Conservation (phyloP, 495 filamentous ascomycete genomes). For the Venustampulla echinocandica region DNA sequence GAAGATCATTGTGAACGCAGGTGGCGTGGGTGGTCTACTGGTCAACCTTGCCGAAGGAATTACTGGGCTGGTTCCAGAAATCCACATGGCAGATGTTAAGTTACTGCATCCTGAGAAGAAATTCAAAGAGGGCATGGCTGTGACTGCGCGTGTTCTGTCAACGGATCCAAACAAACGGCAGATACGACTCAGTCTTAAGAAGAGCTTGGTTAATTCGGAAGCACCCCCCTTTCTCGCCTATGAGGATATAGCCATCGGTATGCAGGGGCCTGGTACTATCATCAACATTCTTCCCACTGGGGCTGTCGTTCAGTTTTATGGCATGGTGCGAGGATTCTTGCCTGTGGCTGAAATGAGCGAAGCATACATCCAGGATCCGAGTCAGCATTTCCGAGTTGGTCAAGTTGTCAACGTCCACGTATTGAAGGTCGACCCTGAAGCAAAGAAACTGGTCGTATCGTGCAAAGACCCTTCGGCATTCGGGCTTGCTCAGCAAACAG, state of each 20-base stretch:
- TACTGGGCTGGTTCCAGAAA: slow-evolving; percentile 74
- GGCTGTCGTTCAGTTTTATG: slow-evolving; percentile 90
- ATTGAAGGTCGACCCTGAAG: slow-evolving; percentile 63
- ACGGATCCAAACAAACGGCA: slow-evolving; percentile 66
- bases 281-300: slow-evolving; percentile 67
- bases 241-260: slow-evolving; percentile 54
- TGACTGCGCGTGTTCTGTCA: slow-evolving; percentile 78
- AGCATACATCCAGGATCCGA: slow-evolving; percentile 81
- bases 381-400: slow-evolving; percentile 77
- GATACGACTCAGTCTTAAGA: slow-evolving; percentile 86
- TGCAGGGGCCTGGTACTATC: slow-evolving; percentile 75
- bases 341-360: slow-evolving; percentile 97
- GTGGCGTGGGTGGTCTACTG: slow-evolving; percentile 68
- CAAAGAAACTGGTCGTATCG: slow-evolving; percentile 69
- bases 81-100: slow-evolving; percentile 78
- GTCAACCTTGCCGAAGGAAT: slow-evolving; percentile 80
- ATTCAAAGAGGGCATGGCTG: slow-evolving; percentile 76
- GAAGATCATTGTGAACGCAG: slow-evolving; percentile 65
- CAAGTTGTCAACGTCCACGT: slow-evolving; percentile 87
- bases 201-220: slow-evolving; percentile 85
- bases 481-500: slow-evolving; percentile 62
- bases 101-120: slow-evolving; percentile 93
- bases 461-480: slow-evolving; percentile 83
- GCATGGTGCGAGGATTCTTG: slow-evolving; percentile 69
- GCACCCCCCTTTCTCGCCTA: slow-evolving; percentile 66